Evolutionary conservation across 108 stramenopile species (phyloP), one percentile per base, ranked within the genome.

Genomic region (Nitzschia inconspicua): DNA sequence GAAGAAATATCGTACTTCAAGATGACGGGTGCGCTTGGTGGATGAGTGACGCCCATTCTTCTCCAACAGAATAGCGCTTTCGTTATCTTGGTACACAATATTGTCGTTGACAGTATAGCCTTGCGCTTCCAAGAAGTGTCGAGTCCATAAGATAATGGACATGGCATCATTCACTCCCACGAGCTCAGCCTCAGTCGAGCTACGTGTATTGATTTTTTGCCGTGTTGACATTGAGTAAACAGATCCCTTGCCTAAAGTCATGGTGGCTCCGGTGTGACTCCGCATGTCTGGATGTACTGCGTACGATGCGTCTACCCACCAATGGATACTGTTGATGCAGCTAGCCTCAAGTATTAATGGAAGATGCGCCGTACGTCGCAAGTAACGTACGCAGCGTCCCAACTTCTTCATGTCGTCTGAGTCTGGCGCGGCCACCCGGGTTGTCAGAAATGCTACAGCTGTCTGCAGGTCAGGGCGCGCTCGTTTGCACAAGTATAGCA

Each of bases 81-180:
- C 29, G 42, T 82, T 82, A 43, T 82, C 81, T 50, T 82, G 76
- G 27, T 70, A 63, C n/a, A 80, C 14, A 9, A 76, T 29, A 30
- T 35, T 68, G 6, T 56, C 49, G 1, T 55, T 47, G 24, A 80
- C 36, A 18, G 53, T 8, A 31, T 63, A 60, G 34, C 78, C 76
- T 57, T 84, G 83, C 19, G 26, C 70, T 40, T 69, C 41, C 47
- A 80, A 13, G 67, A 78, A 84, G 9, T 66, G 30, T 1, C 24
- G 29, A 5, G 64, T 55, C 78, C 78, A 84, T 5, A 84, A 48
- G 0, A 68, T 48, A 4, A 53, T 29, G 20, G 63, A 51, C 46
- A 83, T n/a, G 1, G 27, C 50, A 40, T 83, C 82, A 58, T 58
- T 29, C 1, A 61, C 58, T 26, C 30, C 58, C 1, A 79, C 57